Conservation (phyloP, 371 early-diverging fungal genomes). For the Parasitella parasitica region DNA sequence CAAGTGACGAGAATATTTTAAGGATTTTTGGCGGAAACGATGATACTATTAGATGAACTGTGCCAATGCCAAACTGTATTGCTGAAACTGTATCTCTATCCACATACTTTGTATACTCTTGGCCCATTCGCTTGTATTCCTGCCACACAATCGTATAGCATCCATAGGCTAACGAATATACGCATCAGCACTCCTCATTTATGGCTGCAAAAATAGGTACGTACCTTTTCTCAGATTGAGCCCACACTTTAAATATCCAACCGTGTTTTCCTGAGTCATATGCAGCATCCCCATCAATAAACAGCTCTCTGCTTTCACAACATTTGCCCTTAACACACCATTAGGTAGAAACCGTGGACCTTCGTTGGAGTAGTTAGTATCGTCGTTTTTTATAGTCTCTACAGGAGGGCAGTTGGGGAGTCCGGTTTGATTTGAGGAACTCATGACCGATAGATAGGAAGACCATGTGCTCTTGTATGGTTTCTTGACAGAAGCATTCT, state of each 20-base stretch:
- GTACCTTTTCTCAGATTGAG: conserved; percentile 55
- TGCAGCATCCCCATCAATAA: conserved; percentile 50
- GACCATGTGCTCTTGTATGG: conserved; percentile 17
- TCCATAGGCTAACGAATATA: conserved; percentile 21
- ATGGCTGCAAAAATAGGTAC: not conserved
- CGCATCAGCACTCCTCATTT: not conserved
- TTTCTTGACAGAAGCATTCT: conserved; percentile 37
- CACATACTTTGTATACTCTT: conserved; percentile 30
- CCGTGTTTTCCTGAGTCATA: conserved; percentile 46
- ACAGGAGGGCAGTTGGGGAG: conserved; percentile 19
- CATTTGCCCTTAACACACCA: conserved; percentile 52
- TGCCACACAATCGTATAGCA: conserved; percentile 36
- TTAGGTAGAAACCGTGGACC: conserved; percentile 34
- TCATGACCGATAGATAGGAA: conserved; percentile 19
- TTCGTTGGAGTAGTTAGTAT: not conserved
- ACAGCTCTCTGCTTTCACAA: conserved; percentile 53
- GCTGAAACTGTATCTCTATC: conserved; percentile 39
- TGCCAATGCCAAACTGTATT: conserved; percentile 46
- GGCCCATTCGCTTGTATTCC: conserved; percentile 37
- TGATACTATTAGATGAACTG: conserved; percentile 52
- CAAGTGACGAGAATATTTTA: conserved; percentile 39
- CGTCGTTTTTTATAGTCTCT: not conserved
- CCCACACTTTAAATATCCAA: conserved; percentile 52
- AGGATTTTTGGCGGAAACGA: conserved; percentile 48
- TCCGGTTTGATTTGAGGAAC: conserved; percentile 12